Base-by-base conservation (phyloP, 352 stramenopile genomes). In the Phytophthora boehmeriae region DNA sequence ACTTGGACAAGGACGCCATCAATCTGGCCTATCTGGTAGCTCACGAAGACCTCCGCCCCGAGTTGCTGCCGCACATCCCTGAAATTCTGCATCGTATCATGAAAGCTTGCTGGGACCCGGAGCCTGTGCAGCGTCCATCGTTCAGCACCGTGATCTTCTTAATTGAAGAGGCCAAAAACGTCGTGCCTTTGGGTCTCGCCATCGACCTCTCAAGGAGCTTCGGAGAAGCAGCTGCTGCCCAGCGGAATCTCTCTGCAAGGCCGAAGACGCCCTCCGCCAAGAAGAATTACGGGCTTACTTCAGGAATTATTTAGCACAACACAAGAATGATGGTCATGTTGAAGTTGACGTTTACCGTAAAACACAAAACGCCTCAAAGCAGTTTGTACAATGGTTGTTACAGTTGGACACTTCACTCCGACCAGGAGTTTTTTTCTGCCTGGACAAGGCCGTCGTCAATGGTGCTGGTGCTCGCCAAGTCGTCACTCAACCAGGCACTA, bases 1-100 rank as follows among this genome's bases (percentile, higher is more conserved):
- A 92, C 57, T 49, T 92, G 41, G 83, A 92, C 63, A 80, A 92
- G 32, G 83, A 92, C 52, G 78, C 80, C 14, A 92, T 92, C 67
- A 92, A 88, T 27, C 27, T 92, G 28, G 80, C 80, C 28, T 90
- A 92, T 61, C 83, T 92, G 60, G 80, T 92, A 5, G 83, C 82
- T 6, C 76, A 92, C 62, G 80, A 90, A 42, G 78, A 90, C 60
- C 72, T 92, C n/a, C 80, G 80, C 0, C 83, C 83, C 0, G 69
- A 81, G 32, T 58, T 92, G 36, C 59, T 78, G 16, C 69, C 78
- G 16, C 83, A 92, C 39, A 92, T 92, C 43, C 83, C 83, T 0
- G 72, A 88, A 36, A 78, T 87, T 20, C 73, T 92, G 14, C 80
- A 84, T 39, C 66, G 73, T 0, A 76, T 90, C 42, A 92, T 92